These are phyloP conservation scores for Alternaria triticimaculans DNA, from an alignment of 2,329 filamentous ascomycete species.

Conservation along the genomic window DNA sequence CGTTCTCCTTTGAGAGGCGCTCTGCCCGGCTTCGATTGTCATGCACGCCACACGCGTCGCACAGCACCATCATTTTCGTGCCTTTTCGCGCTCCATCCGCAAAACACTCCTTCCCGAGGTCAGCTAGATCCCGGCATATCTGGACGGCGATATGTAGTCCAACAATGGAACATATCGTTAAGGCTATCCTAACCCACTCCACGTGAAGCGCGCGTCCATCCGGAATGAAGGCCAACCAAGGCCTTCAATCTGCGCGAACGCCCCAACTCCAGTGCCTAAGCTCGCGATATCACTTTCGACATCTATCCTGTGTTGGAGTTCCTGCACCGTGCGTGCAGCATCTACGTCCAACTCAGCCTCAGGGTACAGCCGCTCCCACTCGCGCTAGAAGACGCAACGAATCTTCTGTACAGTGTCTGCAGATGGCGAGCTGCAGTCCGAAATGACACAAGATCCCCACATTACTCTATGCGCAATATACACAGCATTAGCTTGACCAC, in stretches of 20 bases:
- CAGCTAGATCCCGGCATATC: not conserved
- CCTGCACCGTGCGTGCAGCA: not conserved
- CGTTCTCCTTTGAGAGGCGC: not conserved
- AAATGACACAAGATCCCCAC: slow-evolving; percentile 6
- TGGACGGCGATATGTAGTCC: not conserved
- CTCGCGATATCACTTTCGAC: not conserved
- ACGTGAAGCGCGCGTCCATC: not conserved
- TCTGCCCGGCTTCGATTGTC: not conserved
- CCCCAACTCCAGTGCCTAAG: not conserved
- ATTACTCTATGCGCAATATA: slow-evolving; percentile 18
- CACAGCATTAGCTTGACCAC: slow-evolving; percentile 1
- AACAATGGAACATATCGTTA: not conserved
- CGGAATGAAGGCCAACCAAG: not conserved
- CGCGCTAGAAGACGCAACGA: slow-evolving; percentile 25
- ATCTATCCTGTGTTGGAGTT: not conserved
- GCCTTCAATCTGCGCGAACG: not conserved
- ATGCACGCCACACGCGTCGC: not conserved
- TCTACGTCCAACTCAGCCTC: slow-evolving; percentile 19
- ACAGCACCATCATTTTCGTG: not conserved
- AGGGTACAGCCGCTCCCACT: slow-evolving; percentile 5
- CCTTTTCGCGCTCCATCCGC: not conserved
- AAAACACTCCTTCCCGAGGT: not conserved
- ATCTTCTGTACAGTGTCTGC: slow-evolving; percentile 20
- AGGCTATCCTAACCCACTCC: not conserved
- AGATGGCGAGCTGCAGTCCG: slow-evolving; percentile 11